Evolutionary conservation across 2,329 filamentous ascomycete genomes (phyloP), one percentile per base, ranked within the genome.

Genomic region (Aspergillus uvarum): DNA sequence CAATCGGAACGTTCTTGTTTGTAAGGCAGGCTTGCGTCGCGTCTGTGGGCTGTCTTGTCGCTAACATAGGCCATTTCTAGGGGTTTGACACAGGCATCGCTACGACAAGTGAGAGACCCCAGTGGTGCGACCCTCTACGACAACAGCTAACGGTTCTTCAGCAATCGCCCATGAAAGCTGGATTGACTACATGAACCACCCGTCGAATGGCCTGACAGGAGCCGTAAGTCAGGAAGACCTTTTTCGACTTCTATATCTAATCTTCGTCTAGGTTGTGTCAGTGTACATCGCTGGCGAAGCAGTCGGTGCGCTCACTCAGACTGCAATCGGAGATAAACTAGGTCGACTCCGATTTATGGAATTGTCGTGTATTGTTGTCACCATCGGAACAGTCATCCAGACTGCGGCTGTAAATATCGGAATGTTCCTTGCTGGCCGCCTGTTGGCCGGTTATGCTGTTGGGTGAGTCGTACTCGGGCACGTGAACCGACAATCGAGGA

Each of bases 271-370:
- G 74, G 83, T 86, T 2, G 83, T 85, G 3, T 77, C 84, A 5
- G 80, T 85, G 3, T 87, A 86, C 65, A 85, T 87, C 60, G 84
- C 84, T 5, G 85, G 85, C 29, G 84, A 87, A 70, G 83, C 83
- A 12, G 71, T 82, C 5, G 84, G 85, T 1, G 82, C 84, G 16
- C 61, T 85, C 7, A 74, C 74, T 0, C 84, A 86, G 65, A 85
- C 81, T 3, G 75, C 79, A 5, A 71, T 85, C 19, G 84, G 79
- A 8, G 84, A 87, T 64, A 78, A 71, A 68, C 78, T 82, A 4
- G 82, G 82, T 10, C 81, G 82, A 10, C 78, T 84, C 48, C 78
- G 80, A 1, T 84, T 85, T 66, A 83, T 84, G 81, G 76, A 82
- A 63, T 61, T 84, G 47, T 79, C 83, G 73, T 85, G 83, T 65